Percentiles rank a stretch among this genome's conserved stretches.
Conservation (phyloP, 306 rosid genomes). For the Arachis stenosperma region DNA sequence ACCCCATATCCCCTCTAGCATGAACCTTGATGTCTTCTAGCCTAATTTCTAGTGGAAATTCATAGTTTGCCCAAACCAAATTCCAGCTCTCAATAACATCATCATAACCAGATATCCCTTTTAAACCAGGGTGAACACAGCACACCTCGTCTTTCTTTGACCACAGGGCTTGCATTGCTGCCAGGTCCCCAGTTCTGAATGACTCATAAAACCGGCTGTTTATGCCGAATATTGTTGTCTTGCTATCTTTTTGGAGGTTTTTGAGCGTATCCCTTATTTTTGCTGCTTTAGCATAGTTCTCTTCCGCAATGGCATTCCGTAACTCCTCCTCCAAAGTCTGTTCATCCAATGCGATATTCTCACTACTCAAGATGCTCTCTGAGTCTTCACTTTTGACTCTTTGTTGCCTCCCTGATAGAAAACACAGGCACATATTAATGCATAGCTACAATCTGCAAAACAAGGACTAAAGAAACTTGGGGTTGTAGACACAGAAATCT, state of each 20-base stretch:
- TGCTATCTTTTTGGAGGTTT: conserved; percentile 62
- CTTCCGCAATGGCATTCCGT: conserved; percentile 74
- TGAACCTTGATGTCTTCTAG: conserved; percentile 74
- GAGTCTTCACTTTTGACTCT: conserved; percentile 64
- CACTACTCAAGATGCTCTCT: conserved; percentile 51
- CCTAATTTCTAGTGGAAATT: conserved; percentile 80
- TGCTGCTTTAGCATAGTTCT: conserved; percentile 85
- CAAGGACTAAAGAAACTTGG: conserved; percentile 15
- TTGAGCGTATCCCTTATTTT: conserved; percentile 75
- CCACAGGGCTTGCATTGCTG: conserved; percentile 90
- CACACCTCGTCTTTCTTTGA: conserved; percentile 68
- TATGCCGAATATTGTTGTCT: conserved; percentile 55
- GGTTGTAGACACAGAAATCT: conserved; percentile 20
- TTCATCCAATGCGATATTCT: conserved; percentile 59
- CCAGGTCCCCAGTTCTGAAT: conserved; percentile 76
- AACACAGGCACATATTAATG: conserved; percentile 38
- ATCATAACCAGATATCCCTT: conserved; percentile 80
- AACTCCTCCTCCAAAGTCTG: conserved; percentile 69
- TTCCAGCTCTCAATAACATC: conserved; percentile 95
- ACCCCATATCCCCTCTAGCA: conserved; percentile 80
- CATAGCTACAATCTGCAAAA: conserved; percentile 40
- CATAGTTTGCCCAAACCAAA: conserved; percentile 91
- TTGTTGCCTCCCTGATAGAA: conserved; percentile 41
- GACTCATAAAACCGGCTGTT: conserved; percentile 75
- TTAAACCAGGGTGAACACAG: conserved; percentile 84